Evolutionary conservation across 169 alveolate genomes (phyloP), one percentile per base, ranked within the genome.

Genomic region (Plasmodium chabaudi): DNA sequence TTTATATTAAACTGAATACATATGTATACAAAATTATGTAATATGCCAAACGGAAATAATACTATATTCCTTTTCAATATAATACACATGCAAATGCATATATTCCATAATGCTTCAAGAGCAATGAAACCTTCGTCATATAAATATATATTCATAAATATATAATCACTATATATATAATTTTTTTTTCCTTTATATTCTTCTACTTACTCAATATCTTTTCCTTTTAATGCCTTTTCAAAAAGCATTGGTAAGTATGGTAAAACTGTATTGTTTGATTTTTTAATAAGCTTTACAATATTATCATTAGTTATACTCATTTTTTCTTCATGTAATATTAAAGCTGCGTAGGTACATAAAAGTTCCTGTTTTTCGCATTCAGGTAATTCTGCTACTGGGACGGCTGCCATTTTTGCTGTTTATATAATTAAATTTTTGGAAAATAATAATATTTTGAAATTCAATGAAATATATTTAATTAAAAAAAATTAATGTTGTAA

Each of bases 311-410:
- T 96, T 55, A 97, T 96, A 17, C 97, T 99, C 72, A 94, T 79
- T 34, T 96, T 97, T 71, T 96, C 98, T 71, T 97, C 99, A 88
- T 94, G 95, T 60, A 96, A 93, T 89, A 97, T 94, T 59, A 97
- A 95, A 17, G 98, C 96, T 13, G 99, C 98, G 92, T 97, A 97
- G 69, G 97, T 97, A 96, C 99, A 97, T 93, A 96, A 93, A 92
- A 97, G 96, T 94, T 97, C 99, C 88, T 94, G 97, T 72, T 95
- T 94, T 94, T 96, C 95, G 70, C 89, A 94, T 67, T 92, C 93
- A 89, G 96, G 61, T 70, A 93, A 79, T 65, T 87, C 87, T 60
- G 92, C 25, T 34, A 89, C 92, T 73, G 96, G 94, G 57, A 95
- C 88, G 44, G 95, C 94, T 57, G 96, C 95, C 96, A 95, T 94